Conservation (phyloP, 176 grass and related monocot genomes). For the Puccinellia tenuiflora region DNA sequence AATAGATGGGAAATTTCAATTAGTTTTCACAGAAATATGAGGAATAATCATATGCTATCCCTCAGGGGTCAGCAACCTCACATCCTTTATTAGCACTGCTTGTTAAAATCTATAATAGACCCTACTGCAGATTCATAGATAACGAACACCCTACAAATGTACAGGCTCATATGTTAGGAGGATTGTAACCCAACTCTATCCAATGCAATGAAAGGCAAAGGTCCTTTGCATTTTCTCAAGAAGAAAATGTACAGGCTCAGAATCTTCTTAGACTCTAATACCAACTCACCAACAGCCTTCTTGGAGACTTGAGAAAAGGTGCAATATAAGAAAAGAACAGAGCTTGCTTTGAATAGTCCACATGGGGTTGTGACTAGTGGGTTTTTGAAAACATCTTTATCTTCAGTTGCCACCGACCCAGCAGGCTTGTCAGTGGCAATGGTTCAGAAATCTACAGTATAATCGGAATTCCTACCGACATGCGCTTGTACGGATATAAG, state of each 20-base stretch:
- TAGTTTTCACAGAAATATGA: neutral
- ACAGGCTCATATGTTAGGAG: too few relatives aligned
- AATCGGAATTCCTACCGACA: neutral
- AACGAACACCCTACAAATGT: neutral
- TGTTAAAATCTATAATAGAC: neutral
- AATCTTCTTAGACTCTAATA: slow-evolving; percentile 1
- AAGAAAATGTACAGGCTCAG: neutral
- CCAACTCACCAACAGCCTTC: neutral
- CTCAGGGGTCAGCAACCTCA: neutral
- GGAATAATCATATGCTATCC: neutral
- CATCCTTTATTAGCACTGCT: neutral
- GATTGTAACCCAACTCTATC: too few relatives aligned
- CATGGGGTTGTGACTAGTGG: neutral
- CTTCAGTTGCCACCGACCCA: neutral
- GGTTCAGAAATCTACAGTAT: neutral
- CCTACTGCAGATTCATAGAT: neutral
- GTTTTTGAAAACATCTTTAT: neutral
- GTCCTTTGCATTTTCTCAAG: too few relatives aligned
- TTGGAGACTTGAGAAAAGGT: neutral
- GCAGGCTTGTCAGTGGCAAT: neutral
- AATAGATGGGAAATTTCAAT: neutral
- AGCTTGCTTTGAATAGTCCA: neutral
- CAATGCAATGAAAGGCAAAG: too few relatives aligned
- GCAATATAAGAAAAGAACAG: neutral
- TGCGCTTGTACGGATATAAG: neutral